These are phyloP conservation scores for Lepidopterella palustris DNA, from an alignment of 495 filamentous ascomycete genomes.

Conservation along the genomic window DNA sequence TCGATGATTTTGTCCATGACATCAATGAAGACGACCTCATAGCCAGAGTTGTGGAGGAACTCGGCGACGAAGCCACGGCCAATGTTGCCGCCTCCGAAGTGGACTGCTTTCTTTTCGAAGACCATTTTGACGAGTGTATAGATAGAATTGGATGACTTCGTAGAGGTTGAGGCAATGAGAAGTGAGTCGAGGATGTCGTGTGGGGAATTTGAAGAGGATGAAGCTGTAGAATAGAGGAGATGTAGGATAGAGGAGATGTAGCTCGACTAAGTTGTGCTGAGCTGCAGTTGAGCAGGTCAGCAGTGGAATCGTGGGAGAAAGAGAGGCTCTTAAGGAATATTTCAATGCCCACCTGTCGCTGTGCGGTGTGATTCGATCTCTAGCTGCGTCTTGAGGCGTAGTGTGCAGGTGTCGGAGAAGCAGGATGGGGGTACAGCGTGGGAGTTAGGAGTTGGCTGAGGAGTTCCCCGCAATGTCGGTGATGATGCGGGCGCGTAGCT, in stretches of 20 bases:
- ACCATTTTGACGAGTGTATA: conserved; percentile 18
- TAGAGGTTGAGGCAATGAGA: background rate
- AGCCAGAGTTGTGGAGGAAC: conserved; percentile 79
- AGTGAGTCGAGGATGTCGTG: background rate
- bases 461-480: background rate
- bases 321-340: background rate
- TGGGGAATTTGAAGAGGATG: background rate
- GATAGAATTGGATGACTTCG: background rate
- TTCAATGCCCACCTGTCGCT: background rate
- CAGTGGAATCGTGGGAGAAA: background rate
- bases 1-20: conserved; percentile 77
- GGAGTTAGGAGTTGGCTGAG: background rate
- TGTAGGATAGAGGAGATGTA: background rate
- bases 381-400: background rate
- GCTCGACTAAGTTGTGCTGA: background rate
- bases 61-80: conserved; percentile 53
- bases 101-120: conserved; percentile 67
- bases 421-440: background rate
- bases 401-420: background rate
- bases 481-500: background rate
- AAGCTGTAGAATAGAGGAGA: background rate
- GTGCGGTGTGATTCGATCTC: conserved; percentile 1
- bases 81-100: conserved; percentile 94
- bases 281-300: background rate
- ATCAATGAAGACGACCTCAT: conserved; percentile 92